Conservation (phyloP, 805 yeast species). For the Monosporozyma unispora region DNA sequence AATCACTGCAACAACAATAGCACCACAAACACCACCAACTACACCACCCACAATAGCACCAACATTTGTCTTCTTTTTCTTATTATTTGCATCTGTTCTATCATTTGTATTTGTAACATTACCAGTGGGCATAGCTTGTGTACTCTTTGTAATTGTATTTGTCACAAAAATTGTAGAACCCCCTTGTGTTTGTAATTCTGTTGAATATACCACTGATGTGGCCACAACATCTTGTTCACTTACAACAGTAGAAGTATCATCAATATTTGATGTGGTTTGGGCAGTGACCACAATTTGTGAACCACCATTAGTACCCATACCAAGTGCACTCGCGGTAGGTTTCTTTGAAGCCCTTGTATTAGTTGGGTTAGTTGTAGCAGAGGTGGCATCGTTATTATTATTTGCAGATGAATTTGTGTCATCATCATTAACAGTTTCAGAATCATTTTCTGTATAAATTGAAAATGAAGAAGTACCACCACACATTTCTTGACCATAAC, state of each 20-base stretch:
- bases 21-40: slow-evolving; percentile 46
- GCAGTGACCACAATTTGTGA: not conserved
- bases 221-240: not conserved
- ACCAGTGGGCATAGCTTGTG: slow-evolving; percentile 10
- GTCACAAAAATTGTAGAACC: slow-evolving; percentile 25
- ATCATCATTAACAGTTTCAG: slow-evolving; percentile 1
- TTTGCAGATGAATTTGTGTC: too few relatives aligned
- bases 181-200: slow-evolving; percentile 22
- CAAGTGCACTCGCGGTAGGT: not conserved
- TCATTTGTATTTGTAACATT: slow-evolving; percentile 6
- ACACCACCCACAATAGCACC: slow-evolving; percentile 62
- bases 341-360: slow-evolving; percentile 4
- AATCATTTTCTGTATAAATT: slow-evolving; percentile 33
- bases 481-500: slow-evolving; percentile 51
- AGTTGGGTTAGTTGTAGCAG: slow-evolving; percentile 2
- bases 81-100: not conserved
- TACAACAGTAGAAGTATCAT: slow-evolving; percentile 1
- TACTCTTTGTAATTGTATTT: slow-evolving; percentile 18
- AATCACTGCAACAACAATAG: slow-evolving; percentile 34
- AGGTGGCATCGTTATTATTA: slow-evolving; percentile 2
- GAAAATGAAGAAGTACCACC: slow-evolving; percentile 47
- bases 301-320: not conserved
- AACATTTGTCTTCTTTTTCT: slow-evolving; percentile 23
- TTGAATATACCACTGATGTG: slow-evolving; percentile 17
- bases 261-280: not conserved